Percentiles rank a stretch among this genome's conserved stretches.
Evolutionary conservation across 768 basidiomycete species (phyloP).

Genomic region (Chalciporus piperatus): DNA sequence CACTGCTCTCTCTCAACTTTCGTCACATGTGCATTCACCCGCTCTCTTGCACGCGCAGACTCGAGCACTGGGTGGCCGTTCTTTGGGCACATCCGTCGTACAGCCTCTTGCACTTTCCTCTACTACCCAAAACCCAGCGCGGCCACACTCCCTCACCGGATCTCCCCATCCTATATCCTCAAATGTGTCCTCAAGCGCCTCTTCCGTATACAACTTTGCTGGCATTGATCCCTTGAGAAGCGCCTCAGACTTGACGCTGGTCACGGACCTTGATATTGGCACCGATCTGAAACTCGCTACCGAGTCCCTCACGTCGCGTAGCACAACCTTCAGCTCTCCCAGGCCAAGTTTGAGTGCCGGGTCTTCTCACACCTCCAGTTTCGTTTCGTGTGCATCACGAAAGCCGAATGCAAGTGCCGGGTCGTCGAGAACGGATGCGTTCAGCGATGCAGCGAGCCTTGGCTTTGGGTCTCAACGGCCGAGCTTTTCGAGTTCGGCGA

Average conservation of each 20-base stretch:
- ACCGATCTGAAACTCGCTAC: slow-evolving; percentile 21
- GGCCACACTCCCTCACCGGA: slow-evolving; percentile 28
- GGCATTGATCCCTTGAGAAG: slow-evolving; percentile 7
- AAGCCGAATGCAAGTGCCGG: slow-evolving; percentile 17
- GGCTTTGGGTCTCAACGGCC: slow-evolving; percentile 21
- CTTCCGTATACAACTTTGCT: slow-evolving; percentile 19
- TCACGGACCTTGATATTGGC: slow-evolving; percentile 19
- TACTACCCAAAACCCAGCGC: slow-evolving; percentile 22
- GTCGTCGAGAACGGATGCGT: slow-evolving; percentile 20
- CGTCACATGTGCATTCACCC: slow-evolving; percentile 18
- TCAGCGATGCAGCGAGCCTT: slow-evolving; percentile 15
- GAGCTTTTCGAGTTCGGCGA: slow-evolving; percentile 17
- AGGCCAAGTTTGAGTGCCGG: slow-evolving; percentile 25
- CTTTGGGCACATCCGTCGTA: slow-evolving; percentile 15
- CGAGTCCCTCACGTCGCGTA: slow-evolving; percentile 26
- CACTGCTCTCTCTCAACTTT: slow-evolving; percentile 15
- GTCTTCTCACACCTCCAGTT: slow-evolving; percentile 29
- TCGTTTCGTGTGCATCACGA: slow-evolving; percentile 25
- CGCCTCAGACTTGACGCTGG: slow-evolving; percentile 21
- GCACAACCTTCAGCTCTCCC: slow-evolving; percentile 25
- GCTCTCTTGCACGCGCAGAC: slow-evolving; percentile 17
- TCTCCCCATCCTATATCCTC: slow-evolving; percentile 26
- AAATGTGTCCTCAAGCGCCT: slow-evolving; percentile 20
- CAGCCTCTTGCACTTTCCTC: slow-evolving; percentile 21
- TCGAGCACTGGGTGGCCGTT: slow-evolving; percentile 14